phyloP scores from a whole-genome alignment of 768 basidiomycete species.

The Bullera alba region DNA sequence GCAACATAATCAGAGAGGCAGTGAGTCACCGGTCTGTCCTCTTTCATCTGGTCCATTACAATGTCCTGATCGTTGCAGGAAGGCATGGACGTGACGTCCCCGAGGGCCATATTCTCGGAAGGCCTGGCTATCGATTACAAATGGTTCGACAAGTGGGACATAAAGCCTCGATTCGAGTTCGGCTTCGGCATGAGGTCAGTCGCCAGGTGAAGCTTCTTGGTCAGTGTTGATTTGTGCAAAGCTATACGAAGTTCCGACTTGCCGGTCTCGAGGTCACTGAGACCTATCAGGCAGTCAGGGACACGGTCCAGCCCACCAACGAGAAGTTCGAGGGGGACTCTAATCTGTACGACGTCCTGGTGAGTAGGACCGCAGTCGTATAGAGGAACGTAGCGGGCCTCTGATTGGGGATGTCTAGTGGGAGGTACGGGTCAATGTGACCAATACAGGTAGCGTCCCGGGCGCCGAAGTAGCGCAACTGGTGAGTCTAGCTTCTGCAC shows the following conservation, averaged over 20 bases:
- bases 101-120: conserved; percentile 40
- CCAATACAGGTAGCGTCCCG: conserved; percentile 42
- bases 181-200: conserved; percentile 43
- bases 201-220: not conserved
- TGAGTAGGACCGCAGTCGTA: conserved; percentile 8
- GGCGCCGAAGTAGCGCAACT: conserved; percentile 47
- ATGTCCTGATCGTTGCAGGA: not conserved
- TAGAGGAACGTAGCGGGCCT: not conserved
- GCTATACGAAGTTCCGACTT: conserved; percentile 41
- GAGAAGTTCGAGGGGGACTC: conserved; percentile 36
- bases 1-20: conserved; percentile 32
- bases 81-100: conserved; percentile 12
- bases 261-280: conserved; percentile 25
- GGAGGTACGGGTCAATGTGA: conserved; percentile 36
- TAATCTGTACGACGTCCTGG: conserved; percentile 42
- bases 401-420: conserved; percentile 20
- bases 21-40: conserved; percentile 10
- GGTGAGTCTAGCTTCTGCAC: conserved; percentile 29
- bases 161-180: conserved; percentile 44
- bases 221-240: conserved; percentile 2
- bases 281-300: conserved; percentile 19
- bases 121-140: conserved; percentile 43
- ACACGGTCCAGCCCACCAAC: conserved; percentile 43
- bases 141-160: conserved; percentile 44
- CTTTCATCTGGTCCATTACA: conserved; percentile 1